Base-by-base conservation (phyloP, 768 basidiomycete species). In the Tephrocybe sp. region DNA sequence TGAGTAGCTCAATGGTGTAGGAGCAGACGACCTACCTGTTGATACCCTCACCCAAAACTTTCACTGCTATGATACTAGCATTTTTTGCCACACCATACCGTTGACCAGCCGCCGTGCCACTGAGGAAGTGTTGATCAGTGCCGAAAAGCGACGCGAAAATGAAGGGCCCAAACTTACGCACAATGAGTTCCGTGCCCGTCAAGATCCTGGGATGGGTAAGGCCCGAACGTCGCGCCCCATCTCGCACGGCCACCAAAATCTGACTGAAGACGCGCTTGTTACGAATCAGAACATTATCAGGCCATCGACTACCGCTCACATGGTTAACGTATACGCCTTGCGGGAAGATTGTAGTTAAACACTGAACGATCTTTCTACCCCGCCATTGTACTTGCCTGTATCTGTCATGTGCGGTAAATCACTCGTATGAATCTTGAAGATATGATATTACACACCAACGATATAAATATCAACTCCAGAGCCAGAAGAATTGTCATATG, bases 181-280 rank as follows among this genome's bases (percentile, higher is more conserved):
- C 27, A 29, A 29, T 29, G 27, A 11, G 27, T 29, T 11, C 27
- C 27, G 34, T 15, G n/a, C 4, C 25, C 47, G 10, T 29, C 27
- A 29, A 29, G 27, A 11, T 29, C 27, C 27, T 29, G 27, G 5
- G 21, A 64, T 56, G 54, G 48, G 38, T 62, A 56, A 40, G 39
- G 53, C 10, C 65, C 69, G 40, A 70, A 69, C 22, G 63, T 69
- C 4, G 57, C 59, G 13, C 71, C 73, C 67, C 68, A 72, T 9
- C 48, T 48, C 18, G 73, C 73, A 39, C 73, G 69, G 13, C 71
- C 73, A 22, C 59, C 67, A 45, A 73, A 74, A 53, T 73, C 57
- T 11, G 44, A 50, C 68, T 71, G 40, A 27, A 41, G 13, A 55
- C 19, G 16, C 11, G 19, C 22, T 21, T 39, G 13, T 47, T 33